These are phyloP conservation scores for Candida sithepensis DNA, from an alignment of 805 yeast species.

Conservation along the genomic window DNA sequence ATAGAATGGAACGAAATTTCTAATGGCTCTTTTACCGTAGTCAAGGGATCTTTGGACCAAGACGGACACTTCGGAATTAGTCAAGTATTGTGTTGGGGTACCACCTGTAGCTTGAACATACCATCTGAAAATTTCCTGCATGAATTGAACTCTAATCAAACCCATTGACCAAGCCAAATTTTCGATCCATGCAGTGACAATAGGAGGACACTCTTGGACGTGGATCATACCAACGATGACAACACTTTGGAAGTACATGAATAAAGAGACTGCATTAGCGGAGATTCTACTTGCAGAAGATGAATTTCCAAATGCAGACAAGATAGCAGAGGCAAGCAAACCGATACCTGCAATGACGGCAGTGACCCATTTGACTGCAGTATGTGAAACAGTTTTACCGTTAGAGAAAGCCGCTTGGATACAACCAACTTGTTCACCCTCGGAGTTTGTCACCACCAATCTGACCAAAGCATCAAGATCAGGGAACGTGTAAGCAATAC, in stretches of 20 bases:
- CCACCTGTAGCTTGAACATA: constrained; percentile 89
- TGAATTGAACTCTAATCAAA: constrained; percentile 67
- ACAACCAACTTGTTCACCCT: constrained; percentile 56
- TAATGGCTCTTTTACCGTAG: constrained; percentile 10
- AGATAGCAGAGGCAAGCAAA: constrained; percentile 73
- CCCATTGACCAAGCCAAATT: constrained; percentile 97
- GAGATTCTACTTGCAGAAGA: constrained; percentile 86
- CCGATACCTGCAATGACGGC: constrained; percentile 89
- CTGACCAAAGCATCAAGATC: constrained; percentile 79
- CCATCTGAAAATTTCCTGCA: constrained; percentile 86
- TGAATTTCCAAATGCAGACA: constrained; percentile 82
- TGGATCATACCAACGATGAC: constrained; percentile 82
- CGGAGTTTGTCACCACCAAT: constrained; percentile 38
- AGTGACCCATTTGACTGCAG: constrained; percentile 88
- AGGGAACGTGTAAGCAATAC: constrained; percentile 81
- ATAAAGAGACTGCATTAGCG: constrained; percentile 80
- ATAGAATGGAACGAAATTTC: constrained; percentile 15
- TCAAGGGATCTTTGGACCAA: constrained; percentile 67
- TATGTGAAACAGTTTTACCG: constrained; percentile 77
- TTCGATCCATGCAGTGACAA: constrained; percentile 89
- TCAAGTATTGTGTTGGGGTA: constrained; percentile 63
- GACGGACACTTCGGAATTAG: constrained; percentile 58
- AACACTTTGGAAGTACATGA: constrained; percentile 84
- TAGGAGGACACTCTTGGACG: constrained; percentile 85
- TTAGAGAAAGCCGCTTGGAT: constrained; percentile 71